phyloP scores from a whole-genome alignment of 2,329 filamentous ascomycete genomes.

The Ceratocystis papillata region DNA sequence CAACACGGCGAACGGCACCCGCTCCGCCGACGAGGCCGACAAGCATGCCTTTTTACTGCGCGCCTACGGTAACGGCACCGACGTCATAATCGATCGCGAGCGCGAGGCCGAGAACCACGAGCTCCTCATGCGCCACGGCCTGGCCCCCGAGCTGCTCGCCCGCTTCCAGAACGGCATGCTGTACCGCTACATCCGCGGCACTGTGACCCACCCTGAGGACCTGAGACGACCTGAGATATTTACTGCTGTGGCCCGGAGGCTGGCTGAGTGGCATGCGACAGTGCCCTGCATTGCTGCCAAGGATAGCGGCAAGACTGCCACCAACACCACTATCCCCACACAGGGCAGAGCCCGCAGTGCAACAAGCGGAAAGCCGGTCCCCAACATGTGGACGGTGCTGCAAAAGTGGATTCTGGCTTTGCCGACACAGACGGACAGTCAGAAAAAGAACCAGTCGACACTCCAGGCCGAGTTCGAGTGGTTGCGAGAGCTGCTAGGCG shows the following conservation, averaged over 20 bases:
- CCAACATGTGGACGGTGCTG: constrained; percentile 89
- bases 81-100: constrained; percentile 90
- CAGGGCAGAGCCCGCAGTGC: constrained; percentile 31
- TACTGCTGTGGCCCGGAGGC: constrained; percentile 67
- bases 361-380: constrained; percentile 58
- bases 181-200: constrained; percentile 79
- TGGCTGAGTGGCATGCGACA: constrained; percentile 87
- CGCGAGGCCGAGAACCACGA: constrained; percentile 72
- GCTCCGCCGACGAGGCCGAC: constrained; percentile 64
- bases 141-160: constrained; percentile 79
- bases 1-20: constrained; percentile 55
- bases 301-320: constrained; percentile 29
- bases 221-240: constrained; percentile 66
- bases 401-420: constrained; percentile 90
- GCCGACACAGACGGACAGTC: constrained; percentile 58
- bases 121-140: constrained; percentile 67
- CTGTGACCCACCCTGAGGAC: constrained; percentile 68
- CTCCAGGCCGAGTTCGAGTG: constrained; percentile 66
- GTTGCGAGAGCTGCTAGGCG: constrained; percentile 60
- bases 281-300: constrained; percentile 45
- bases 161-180: constrained; percentile 94
- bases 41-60: constrained; percentile 76
- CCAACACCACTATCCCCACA: neutral
- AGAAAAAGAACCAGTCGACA: constrained; percentile 54
- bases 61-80: constrained; percentile 89